Base-by-base conservation (phyloP, 1,284 basidiomycete genomes). In the Cryptococcus deneoformans region DNA sequence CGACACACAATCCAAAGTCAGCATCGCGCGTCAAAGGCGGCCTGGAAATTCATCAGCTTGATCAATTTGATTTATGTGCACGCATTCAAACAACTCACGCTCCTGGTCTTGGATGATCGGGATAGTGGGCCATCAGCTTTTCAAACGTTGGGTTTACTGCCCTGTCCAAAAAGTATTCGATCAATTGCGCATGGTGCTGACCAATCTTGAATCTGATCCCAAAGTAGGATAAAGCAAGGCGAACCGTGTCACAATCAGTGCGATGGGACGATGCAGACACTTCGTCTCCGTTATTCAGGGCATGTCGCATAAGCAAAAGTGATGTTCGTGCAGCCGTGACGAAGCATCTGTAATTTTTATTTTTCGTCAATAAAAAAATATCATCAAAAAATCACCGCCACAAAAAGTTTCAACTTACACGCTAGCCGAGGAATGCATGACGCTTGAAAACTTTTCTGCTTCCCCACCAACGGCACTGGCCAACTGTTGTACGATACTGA, bases 121-220 rank as follows among this genome's bases (percentile, higher is more conserved):
- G 74, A 50, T 72, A 76, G 56, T 76, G 74, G 12, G 71, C 63
- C 9, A 50, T 50, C 7, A 76, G 60, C 58, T 76, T 75, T 40
- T 75, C 70, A 47, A 59, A 70, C 0, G 72, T 68, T 10, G 74
- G 74, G 52, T 69, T 62, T 7, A 65, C 63, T 6, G 70, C 66
- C 16, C 74, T 64, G 55, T 76, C 74, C 46, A 76, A 55, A 58
- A 76, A 76, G 59, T 76, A 76, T 49, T 75, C 72, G 53, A 76
- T 68, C 8, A 76, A 63, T 58, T 76, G 74, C 8, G 74, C 64
- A 48, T 76, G 74, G 52, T 76, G 74, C 56, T 72, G 66, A 5
- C 74, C 74, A 40, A 76, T 71, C 64, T 73, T 73, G 60, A 72
- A 73, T 9, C 62, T 56, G n/a, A 53, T 44, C 50, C 72, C 70